Conservation (phyloP, 805 yeast species). For the Saccharomycodes ludwigii region DNA sequence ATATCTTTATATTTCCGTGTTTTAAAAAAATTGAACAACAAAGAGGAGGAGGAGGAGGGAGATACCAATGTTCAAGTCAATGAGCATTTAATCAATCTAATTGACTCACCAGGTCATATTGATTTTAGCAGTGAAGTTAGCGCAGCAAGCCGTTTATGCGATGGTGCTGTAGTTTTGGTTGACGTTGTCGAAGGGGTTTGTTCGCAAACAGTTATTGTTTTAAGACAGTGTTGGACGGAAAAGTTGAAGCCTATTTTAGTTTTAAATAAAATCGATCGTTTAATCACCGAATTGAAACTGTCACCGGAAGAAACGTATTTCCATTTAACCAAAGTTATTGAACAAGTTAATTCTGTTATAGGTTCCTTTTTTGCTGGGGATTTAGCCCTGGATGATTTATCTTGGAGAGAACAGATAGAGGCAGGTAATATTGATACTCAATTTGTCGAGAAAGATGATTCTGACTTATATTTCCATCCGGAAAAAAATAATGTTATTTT, state of each 20-base stretch:
- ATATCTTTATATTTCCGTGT: conserved; percentile 84
- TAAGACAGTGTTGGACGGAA: conserved; percentile 93
- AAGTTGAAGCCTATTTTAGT: conserved; percentile 79
- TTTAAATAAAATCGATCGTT: conserved; percentile 80
- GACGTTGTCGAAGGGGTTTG: conserved; percentile 98
- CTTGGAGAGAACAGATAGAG: conserved; percentile 58
- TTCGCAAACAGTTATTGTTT: conserved; percentile 89
- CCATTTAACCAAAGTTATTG: conserved; percentile 68
- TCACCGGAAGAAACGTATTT: conserved; percentile 75
- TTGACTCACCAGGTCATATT: conserved; percentile 98
- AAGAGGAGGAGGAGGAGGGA: conserved; percentile 48
- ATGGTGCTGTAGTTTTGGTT: conserved; percentile 89
- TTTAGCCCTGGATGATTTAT: conserved; percentile 75
- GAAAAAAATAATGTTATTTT: conserved; percentile 80
- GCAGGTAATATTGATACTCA: conserved; percentile 30
- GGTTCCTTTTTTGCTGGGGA: conserved; percentile 92
- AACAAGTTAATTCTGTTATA: conserved; percentile 88
- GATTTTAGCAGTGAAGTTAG: conserved; percentile 95
- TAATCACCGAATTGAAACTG: conserved; percentile 69
- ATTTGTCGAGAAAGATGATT: conserved; percentile 65
- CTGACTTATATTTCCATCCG: conserved; percentile 78
- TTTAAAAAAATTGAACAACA: conserved; percentile 42
- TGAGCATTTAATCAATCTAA: conserved; percentile 79
- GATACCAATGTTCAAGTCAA: conserved; percentile 37
- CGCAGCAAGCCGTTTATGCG: conserved; percentile 90